Base-by-base conservation (phyloP, 75 land plant genomes). In the Cupressus sempervirens region DNA sequence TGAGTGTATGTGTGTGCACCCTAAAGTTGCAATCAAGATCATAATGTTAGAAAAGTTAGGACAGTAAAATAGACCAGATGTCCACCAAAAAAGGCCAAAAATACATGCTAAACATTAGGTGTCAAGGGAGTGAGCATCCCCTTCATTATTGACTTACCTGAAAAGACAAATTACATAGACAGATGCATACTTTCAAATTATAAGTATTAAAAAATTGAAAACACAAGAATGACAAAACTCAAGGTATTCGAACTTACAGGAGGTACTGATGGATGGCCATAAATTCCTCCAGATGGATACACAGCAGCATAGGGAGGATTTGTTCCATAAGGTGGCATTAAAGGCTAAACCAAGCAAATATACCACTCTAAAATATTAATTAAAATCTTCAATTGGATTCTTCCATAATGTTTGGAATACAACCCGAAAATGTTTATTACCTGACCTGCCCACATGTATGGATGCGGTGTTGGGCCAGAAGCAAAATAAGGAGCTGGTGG, bases 251-350 rank as follows among this genome's bases (percentile, higher is more conserved):
- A 40, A 82, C 35, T 84, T 85, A 91, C 92, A 83, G 84, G 85
- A 12, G 90, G 75, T 88, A 93, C 87, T 40, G 84, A 87, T 70
- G 96, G 96, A 86, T 95, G 96, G 16, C 88, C 89, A 88, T 93
- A 95, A 13, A 93, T 85, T 85, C 93, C 95, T 30, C 96, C 95
- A 70, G 89, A 92, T 76, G 95, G 93, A 89, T 95, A 95, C 68
- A 95, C 45, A 35, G 93, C 91, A 58, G 93, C 91, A 84, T 92
- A 95, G 38, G 93, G 94, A 81, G 93, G 92, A 76, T 92, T 91
- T 9, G 93, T 90, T n/a, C 95, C 96, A 87, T 92, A 93, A 23
- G 96, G 96, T 65, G 96, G 87, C 86, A 93, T 91, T 82, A 95
- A 76, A 67, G 93, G 94, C 93, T 92, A 86, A 70, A 36, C 52